Evolutionary conservation across 2,329 filamentous ascomycete species (phyloP).

Genomic region (Fusarium caatingaense): DNA sequence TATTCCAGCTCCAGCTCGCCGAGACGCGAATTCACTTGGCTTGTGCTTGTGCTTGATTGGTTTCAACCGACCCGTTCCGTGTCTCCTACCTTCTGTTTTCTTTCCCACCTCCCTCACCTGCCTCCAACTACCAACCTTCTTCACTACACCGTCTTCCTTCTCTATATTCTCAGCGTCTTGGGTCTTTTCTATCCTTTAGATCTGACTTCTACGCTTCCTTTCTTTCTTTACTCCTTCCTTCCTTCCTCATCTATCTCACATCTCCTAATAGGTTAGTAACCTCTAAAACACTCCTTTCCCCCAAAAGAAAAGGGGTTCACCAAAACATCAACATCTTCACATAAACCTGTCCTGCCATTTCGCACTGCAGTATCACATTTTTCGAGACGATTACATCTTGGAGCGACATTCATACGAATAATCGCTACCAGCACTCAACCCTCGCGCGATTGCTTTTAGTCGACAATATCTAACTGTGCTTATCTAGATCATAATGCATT

Average conservation of each 20-base stretch:
- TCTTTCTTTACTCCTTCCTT: neutral
- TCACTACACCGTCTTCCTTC: slow-evolving; percentile 25
- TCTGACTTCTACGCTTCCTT: slow-evolving; percentile 23
- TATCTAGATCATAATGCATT: slow-evolving; percentile 59
- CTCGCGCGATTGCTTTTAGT: neutral
- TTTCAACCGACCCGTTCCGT: slow-evolving; percentile 19
- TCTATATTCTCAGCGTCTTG: slow-evolving; percentile 9
- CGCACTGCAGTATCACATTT: slow-evolving; percentile 14
- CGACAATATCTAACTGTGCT: slow-evolving; percentile 32
- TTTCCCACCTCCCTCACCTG: slow-evolving; percentile 14
- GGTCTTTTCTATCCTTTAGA: slow-evolving; percentile 16
- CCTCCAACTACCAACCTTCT: slow-evolving; percentile 1
- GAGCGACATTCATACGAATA: slow-evolving; percentile 30
- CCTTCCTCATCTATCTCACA: slow-evolving; percentile 3
- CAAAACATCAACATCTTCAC: slow-evolving; percentile 5
- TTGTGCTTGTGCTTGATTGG: slow-evolving; percentile 38
- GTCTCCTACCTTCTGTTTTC: slow-evolving; percentile 36
- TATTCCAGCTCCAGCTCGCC: slow-evolving; percentile 17
- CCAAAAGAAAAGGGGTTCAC: neutral
- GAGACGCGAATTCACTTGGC: slow-evolving; percentile 38
- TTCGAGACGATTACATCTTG: slow-evolving; percentile 13
- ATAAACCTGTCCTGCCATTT: neutral
- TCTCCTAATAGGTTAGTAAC: slow-evolving; percentile 40
- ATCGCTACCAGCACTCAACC: neutral
- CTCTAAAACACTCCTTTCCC: neutral